A percentile compares a stretch with the other conserved stretches of the same genome.
These are phyloP conservation scores for Karstenula rhodostoma DNA, from an alignment of 2,329 filamentous ascomycete species.

Conservation along the genomic window DNA sequence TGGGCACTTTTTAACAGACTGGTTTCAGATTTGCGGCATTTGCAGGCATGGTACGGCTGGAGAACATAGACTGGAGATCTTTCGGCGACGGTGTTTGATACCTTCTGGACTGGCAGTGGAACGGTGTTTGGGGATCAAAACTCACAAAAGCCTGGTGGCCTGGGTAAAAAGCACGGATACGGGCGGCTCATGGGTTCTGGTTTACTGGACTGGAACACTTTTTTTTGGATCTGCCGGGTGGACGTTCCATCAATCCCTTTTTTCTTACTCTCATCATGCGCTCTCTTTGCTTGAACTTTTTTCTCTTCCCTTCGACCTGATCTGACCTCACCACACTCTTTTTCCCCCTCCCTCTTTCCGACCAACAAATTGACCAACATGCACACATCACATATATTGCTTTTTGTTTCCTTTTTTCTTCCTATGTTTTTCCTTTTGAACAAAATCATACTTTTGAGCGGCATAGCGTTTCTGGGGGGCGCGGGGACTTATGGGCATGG, in stretches of 20 bases:
- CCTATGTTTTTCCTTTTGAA: background rate
- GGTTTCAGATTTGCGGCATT: conserved; percentile 50
- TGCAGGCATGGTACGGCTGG: conserved; percentile 45
- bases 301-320: background rate
- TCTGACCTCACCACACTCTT: background rate
- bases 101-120: conserved; percentile 36
- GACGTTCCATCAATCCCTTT: conserved; percentile 19
- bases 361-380: conserved; percentile 16
- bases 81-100: conserved; percentile 50
- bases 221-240: conserved; percentile 31
- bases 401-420: background rate
- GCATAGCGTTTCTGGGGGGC: conserved; percentile 7
- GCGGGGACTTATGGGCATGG: background rate
- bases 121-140: conserved; percentile 45
- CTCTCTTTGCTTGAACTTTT: background rate
- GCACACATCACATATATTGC: background rate
- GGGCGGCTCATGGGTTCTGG: conserved; percentile 34
- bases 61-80: conserved; percentile 50
- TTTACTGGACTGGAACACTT: conserved; percentile 22
- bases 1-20: conserved; percentile 42
- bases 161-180: conserved; percentile 39
- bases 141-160: conserved; percentile 39
- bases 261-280: conserved; percentile 18
- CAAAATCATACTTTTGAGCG: conserved; percentile 2
- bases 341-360: background rate